Percentiles rank a stretch among this genome's conserved stretches.
These are phyloP conservation scores for Diplocarpon mali DNA, from an alignment of 2,329 filamentous ascomycete genomes.

Conservation along the genomic window DNA sequence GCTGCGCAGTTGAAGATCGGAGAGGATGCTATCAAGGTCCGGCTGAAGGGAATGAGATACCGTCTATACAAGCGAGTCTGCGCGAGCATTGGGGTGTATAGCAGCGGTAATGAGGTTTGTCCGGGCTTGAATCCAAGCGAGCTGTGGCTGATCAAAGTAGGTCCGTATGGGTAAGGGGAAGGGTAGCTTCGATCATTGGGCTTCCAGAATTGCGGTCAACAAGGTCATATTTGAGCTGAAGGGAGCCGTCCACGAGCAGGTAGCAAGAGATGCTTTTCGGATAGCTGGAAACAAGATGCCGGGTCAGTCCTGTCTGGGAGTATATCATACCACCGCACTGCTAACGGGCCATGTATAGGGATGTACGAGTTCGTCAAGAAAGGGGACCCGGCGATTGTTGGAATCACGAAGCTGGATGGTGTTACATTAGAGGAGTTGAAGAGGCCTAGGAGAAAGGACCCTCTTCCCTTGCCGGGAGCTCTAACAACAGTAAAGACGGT, in stretches of 20 bases:
- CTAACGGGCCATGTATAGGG: slow-evolving; percentile 36
- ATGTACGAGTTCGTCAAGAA: slow-evolving; percentile 91
- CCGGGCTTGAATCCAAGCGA: background rate
- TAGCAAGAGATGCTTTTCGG: slow-evolving; percentile 86
- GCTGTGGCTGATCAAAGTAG: slow-evolving; percentile 29
- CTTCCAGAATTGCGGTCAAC: slow-evolving; percentile 77
- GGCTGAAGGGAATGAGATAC: slow-evolving; percentile 84
- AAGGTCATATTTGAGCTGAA: slow-evolving; percentile 88
- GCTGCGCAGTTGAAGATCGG: slow-evolving; percentile 79
- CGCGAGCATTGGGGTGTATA: slow-evolving; percentile 91
- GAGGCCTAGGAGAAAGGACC: slow-evolving; percentile 51
- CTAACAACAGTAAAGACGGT: background rate
- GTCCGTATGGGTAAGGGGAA: slow-evolving; percentile 99
- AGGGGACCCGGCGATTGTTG: slow-evolving; percentile 80
- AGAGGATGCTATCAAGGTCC: slow-evolving; percentile 83
- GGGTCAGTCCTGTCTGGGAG: slow-evolving; percentile 41
- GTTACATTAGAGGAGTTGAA: slow-evolving; percentile 76
- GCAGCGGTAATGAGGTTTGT: slow-evolving; percentile 79
- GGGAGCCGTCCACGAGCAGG: slow-evolving; percentile 86
- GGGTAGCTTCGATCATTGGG: slow-evolving; percentile 95
- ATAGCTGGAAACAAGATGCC: slow-evolving; percentile 92
- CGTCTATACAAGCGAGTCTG: slow-evolving; percentile 82
- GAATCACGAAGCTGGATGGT: slow-evolving; percentile 79
- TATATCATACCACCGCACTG: background rate
- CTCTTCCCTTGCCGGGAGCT: slow-evolving; percentile 13